phyloP scores from a whole-genome alignment of 768 basidiomycete species.

The Pulveroboletus sp. region DNA sequence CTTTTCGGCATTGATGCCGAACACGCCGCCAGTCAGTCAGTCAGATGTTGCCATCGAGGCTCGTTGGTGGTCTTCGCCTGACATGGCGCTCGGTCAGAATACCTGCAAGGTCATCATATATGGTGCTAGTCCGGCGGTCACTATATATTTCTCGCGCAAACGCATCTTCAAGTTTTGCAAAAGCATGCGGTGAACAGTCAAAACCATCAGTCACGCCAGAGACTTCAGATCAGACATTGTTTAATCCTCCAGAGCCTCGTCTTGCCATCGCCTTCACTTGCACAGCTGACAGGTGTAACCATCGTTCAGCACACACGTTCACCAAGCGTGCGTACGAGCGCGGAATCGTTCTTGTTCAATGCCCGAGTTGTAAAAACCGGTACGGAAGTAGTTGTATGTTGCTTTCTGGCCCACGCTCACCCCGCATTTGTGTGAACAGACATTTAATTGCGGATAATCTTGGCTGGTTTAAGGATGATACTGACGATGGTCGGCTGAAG shows the following conservation, averaged over 20 bases:
- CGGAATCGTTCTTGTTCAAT: constrained; percentile 88
- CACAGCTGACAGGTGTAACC: constrained; percentile 65
- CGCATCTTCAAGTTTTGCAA: constrained; percentile 10
- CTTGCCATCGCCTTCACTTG: constrained; percentile 84
- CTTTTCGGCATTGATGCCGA: constrained; percentile 14
- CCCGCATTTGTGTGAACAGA: constrained; percentile 30
- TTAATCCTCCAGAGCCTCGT: constrained; percentile 49
- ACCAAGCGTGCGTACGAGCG: constrained; percentile 77
- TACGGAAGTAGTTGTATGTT: constrained; percentile 32
- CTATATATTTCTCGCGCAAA: constrained; percentile 25
- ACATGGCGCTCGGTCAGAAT: constrained; percentile 39
- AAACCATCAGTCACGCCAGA: not conserved
- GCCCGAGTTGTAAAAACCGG: constrained; percentile 87
- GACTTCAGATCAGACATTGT: constrained; percentile 18
- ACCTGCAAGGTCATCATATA: constrained; percentile 30
- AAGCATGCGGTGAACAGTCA: not conserved
- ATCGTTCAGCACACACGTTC: constrained; percentile 86
- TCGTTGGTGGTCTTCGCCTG: constrained; percentile 42
- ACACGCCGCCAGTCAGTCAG: not conserved
- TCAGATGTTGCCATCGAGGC: constrained; percentile 41
- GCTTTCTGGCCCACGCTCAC: not conserved
- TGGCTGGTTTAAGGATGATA: constrained; percentile 87
- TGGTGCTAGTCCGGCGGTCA: constrained; percentile 36
- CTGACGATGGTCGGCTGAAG: constrained; percentile 61
- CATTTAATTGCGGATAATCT: constrained; percentile 88